These are phyloP conservation scores for Pseudomassariella vexata DNA, from an alignment of 2,329 filamentous ascomycete genomes.

Conservation along the genomic window DNA sequence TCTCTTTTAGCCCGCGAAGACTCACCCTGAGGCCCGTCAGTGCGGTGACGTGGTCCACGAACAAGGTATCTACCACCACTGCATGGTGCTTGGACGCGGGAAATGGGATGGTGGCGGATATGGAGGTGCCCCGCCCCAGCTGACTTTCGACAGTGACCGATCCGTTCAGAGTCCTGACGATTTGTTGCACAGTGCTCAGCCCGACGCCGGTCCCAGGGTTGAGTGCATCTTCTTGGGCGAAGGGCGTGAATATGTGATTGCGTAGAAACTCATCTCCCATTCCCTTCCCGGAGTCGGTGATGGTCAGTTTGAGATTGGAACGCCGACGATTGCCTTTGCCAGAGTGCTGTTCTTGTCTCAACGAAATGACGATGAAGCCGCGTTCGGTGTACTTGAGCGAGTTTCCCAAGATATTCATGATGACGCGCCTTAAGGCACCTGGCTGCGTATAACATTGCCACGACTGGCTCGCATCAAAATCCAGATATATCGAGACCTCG, in stretches of 20 bases:
- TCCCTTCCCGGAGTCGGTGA: slow-evolving; percentile 60
- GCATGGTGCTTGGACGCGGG: no score
- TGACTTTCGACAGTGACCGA: slow-evolving; percentile 13
- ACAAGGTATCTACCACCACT: no score
- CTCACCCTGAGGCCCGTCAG: slow-evolving; percentile 21
- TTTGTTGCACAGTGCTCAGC: slow-evolving; percentile 56
- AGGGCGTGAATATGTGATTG: slow-evolving; percentile 56
- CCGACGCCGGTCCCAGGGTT: slow-evolving; percentile 59
- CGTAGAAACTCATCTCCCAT: slow-evolving; percentile 59
- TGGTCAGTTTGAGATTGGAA: slow-evolving; percentile 32
- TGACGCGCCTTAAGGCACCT: slow-evolving; percentile 44
- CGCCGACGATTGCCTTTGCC: slow-evolving; percentile 9
- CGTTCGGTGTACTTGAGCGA: slow-evolving; percentile 52
- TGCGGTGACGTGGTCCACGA: background rate
- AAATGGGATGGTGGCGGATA: slow-evolving; percentile 19
- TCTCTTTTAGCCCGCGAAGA: slow-evolving; percentile 13
- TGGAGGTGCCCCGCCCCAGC: slow-evolving; percentile 23
- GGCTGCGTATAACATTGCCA: slow-evolving; percentile 52
- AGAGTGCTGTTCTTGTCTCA: slow-evolving; percentile 10
- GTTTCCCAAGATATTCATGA: slow-evolving; percentile 61
- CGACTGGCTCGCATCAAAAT: slow-evolving; percentile 37
- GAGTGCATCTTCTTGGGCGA: slow-evolving; percentile 57
- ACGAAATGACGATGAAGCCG: slow-evolving; percentile 21
- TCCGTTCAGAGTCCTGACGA: slow-evolving; percentile 28
- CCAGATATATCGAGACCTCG: slow-evolving; percentile 38